These are phyloP conservation scores for Hyaloperonospora brassicae DNA, from an alignment of 352 stramenopile genomes.

Conservation along the genomic window DNA sequence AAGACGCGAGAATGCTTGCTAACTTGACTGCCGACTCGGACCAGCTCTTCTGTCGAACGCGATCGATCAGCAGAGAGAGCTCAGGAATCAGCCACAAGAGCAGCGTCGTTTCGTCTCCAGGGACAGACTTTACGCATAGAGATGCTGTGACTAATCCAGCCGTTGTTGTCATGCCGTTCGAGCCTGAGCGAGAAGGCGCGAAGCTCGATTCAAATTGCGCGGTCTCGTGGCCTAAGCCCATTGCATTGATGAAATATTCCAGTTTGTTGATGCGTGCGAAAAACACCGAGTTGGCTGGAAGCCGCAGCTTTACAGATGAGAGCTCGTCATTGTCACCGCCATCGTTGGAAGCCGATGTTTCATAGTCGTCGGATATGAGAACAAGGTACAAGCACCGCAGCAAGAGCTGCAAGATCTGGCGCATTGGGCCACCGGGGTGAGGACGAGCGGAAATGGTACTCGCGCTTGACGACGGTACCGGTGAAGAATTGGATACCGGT, in stretches of 20 bases:
- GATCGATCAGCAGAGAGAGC: conserved; percentile 54
- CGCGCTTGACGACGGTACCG: conserved; percentile 16
- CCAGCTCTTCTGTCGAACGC: conserved; percentile 59
- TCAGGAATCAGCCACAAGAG: conserved; percentile 74
- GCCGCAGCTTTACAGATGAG: conserved; percentile 26
- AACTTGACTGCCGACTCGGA: conserved; percentile 63
- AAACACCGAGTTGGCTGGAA: conserved; percentile 57
- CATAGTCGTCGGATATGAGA: conserved; percentile 44
- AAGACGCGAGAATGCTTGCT: conserved; percentile 50
- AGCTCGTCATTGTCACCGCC: conserved; percentile 23
- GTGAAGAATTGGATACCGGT: conserved; percentile 11
- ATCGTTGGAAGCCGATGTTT: conserved; percentile 15
- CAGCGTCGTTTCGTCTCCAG: conserved; percentile 69
- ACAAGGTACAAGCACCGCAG: conserved; percentile 69
- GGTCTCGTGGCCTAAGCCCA: conserved; percentile 62
- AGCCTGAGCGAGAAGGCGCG: conserved; percentile 39
- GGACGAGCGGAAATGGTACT: conserved; percentile 51
- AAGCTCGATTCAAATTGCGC: conserved; percentile 72
- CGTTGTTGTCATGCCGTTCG: conserved; percentile 34
- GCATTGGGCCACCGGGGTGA: conserved; percentile 73
- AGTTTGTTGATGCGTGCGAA: conserved; percentile 73
- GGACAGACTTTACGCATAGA: conserved; percentile 48
- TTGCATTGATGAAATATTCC: conserved; percentile 78
- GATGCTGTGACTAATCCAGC: conserved; percentile 45
- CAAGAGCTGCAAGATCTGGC: conserved; percentile 69